Percentiles rank a stretch among this genome's conserved stretches.
These are phyloP conservation scores for Paracoccidioides brasiliensis DNA, from an alignment of 2,329 filamentous ascomycete species.

Conservation along the genomic window DNA sequence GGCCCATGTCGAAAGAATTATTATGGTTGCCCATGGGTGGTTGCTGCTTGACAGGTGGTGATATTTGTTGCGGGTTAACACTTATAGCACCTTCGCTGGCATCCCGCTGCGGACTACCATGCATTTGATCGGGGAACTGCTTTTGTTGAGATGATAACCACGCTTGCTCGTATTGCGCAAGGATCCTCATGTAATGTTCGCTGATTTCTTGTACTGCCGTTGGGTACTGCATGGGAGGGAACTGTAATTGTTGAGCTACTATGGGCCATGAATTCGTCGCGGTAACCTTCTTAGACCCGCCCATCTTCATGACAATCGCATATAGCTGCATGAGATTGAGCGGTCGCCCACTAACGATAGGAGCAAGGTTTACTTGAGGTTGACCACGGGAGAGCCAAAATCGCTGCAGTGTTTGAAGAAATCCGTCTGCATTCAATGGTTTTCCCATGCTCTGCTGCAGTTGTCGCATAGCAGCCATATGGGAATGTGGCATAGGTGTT, in stretches of 20 bases:
- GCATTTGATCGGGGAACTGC: constrained; percentile 30
- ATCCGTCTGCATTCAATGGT: constrained; percentile 45
- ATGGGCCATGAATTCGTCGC: constrained; percentile 59
- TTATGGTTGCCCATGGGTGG: constrained; percentile 17
- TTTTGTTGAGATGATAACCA: constrained; percentile 34
- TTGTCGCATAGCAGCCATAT: constrained; percentile 38
- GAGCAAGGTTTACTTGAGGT: constrained; percentile 56
- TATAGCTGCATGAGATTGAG: constrained; percentile 69
- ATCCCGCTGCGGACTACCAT: constrained; percentile 30
- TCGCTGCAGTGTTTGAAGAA: constrained; percentile 61
- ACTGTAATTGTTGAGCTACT: constrained; percentile 50
- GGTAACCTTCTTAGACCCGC: constrained; percentile 63
- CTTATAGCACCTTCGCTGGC: constrained; percentile 25
- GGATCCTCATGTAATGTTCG: constrained; percentile 60
- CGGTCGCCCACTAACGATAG: constrained; percentile 57
- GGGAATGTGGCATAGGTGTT: constrained; percentile 22
- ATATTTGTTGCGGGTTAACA: constrained; percentile 30
- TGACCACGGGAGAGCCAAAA: constrained; percentile 65
- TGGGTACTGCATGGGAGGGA: constrained; percentile 50
- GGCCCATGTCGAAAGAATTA: constrained; percentile 4
- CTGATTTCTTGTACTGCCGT: constrained; percentile 56
- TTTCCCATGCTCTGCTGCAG: constrained; percentile 32
- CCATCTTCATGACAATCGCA: constrained; percentile 59
- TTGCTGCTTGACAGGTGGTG: constrained; percentile 25
- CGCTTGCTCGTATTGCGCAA: constrained; percentile 58